Conservation (phyloP, 2,329 filamentous ascomycete genomes). For the Coleophoma crateriformis region DNA sequence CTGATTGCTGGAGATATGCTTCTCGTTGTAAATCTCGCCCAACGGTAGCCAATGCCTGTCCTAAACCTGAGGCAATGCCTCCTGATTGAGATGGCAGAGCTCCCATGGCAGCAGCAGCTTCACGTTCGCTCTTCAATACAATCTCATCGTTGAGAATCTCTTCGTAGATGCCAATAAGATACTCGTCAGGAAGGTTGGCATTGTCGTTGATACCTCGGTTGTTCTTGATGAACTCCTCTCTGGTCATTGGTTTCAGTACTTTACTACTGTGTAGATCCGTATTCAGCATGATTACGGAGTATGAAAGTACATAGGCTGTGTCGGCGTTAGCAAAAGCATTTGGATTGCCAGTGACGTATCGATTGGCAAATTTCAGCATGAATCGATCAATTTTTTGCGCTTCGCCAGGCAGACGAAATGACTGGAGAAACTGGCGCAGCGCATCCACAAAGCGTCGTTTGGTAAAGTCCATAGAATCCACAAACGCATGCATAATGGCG, state of each 20-base stretch:
- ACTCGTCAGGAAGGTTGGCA: constrained; percentile 87
- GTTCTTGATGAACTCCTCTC: constrained; percentile 98
- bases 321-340: constrained; percentile 98
- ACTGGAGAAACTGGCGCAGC: constrained; percentile 84
- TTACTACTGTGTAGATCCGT: constrained; percentile 92
- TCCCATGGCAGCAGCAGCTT: constrained; percentile 78
- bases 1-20: constrained; percentile 89
- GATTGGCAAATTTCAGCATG: constrained; percentile 98
- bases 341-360: constrained; percentile 90
- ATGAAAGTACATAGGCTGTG: constrained; percentile 91
- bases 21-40: constrained; percentile 89
- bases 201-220: constrained; percentile 98
- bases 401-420: constrained; percentile 91
- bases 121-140: constrained; percentile 86
- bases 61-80: constrained; percentile 76
- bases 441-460: constrained; percentile 92
- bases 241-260: constrained; percentile 80
- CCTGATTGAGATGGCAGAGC: constrained; percentile 50
- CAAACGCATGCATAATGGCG: constrained; percentile 97
- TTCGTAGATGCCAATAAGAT: constrained; percentile 82
- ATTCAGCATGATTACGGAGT: constrained; percentile 95
- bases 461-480: constrained; percentile 89
- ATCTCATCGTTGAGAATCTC: constrained; percentile 92
- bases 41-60: constrained; percentile 85
- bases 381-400: constrained; percentile 99